These are phyloP conservation scores for Xylaria sp. DNA, from an alignment of 495 filamentous ascomycete genomes.

Conservation along the genomic window DNA sequence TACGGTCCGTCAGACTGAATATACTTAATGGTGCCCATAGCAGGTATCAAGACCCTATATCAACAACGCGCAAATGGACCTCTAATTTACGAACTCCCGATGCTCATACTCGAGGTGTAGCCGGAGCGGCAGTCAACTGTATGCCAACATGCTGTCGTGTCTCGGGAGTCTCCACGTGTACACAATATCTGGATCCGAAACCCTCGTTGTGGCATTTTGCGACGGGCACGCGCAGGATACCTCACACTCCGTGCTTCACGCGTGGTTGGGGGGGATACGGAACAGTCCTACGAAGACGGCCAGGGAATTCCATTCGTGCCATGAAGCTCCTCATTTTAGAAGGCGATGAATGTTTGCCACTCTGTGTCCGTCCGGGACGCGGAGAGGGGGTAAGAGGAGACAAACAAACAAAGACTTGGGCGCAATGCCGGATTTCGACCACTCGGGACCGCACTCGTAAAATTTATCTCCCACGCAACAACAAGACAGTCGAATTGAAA, in stretches of 20 bases:
- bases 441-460: neutral
- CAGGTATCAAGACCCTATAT: neutral
- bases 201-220: constrained; percentile 5
- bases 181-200: constrained; percentile 7
- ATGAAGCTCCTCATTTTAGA: neutral
- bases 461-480: neutral
- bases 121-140: neutral
- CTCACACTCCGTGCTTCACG: neutral
- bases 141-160: constrained; percentile 23
- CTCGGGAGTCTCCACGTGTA: constrained; percentile 28
- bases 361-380: constrained; percentile 7
- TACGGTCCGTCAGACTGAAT: neutral
- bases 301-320: neutral
- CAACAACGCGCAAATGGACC: neutral
- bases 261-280: neutral
- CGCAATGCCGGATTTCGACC: neutral
- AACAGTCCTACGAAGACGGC: neutral
- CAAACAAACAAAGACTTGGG: constrained; percentile 15
- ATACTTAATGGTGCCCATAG: neutral
- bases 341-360: constrained; percentile 5
- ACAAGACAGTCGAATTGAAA: neutral
- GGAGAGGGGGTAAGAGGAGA: neutral
- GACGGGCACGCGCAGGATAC: constrained; percentile 11
- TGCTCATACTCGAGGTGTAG: neutral
- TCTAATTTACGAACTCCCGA: neutral